Evolutionary conservation across 1,284 basidiomycete species (phyloP), one percentile per base, ranked within the genome.

Genomic region (Malassezia obtusa): DNA sequence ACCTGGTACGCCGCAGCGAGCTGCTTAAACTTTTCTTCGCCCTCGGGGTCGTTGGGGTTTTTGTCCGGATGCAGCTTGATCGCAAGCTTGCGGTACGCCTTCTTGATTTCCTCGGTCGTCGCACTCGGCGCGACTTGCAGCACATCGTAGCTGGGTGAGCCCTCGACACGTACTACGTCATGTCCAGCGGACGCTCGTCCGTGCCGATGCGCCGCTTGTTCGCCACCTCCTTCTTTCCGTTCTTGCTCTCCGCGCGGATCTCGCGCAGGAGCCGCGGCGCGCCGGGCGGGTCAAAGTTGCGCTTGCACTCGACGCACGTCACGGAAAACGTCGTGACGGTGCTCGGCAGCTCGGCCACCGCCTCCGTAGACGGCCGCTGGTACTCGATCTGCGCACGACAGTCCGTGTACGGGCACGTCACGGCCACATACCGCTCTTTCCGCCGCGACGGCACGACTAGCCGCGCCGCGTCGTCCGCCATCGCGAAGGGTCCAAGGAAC

Each of bases 41-140:
- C 91, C 52, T 83, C 79, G 0, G 89, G 89, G 75, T 96, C 89
- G 68, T 89, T 84, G 0, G 85, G 86, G 71, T 96, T 96, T 81
- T 96, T 80, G 62, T 81, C 79, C 1, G 79, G 79, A 63, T 80
- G 79, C 39, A 78, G 84, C 76, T 92, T 92, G 77, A 95, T 94
- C 2, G 92, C 92, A 48, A 94, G 79, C 17, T 91, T 83, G 45
- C 90, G 82, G 77, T 98, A 98, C 2, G 92, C 87, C 76, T 90
- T 94, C 79, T 96, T 96, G 73, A 98, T 83, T 54, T 92, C 87
- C 12, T 88, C 87, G 2, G 81, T 79, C 14, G 84, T 84, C 4
- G 87, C 87, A 52, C 81, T 80, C 12, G 86, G 79, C 0, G 83
- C 76, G 0, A 92, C 79, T 5, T 85, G 86, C 3, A 92, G 78